These are phyloP conservation scores for Eudorina sp. DNA, from an alignment of 139 green algal genomes.

Conservation along the genomic window DNA sequence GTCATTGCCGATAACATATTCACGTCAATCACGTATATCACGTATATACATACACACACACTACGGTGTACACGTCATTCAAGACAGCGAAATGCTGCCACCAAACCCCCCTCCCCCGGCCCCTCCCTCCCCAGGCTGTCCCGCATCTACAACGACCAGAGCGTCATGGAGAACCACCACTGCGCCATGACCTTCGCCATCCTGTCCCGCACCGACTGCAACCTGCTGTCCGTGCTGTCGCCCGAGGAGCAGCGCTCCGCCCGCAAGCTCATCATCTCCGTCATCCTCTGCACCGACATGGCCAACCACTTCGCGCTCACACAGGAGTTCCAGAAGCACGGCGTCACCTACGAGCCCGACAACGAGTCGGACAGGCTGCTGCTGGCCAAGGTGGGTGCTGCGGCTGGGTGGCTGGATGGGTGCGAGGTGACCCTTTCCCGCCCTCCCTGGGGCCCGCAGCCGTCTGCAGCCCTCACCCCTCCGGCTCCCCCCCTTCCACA, in stretches of 20 bases:
- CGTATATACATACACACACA: no score
- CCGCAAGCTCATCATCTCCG: constrained; percentile 67
- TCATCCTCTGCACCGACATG: constrained; percentile 82
- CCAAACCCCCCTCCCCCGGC: neutral
- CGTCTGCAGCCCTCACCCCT: no score
- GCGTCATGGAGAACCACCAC: constrained; percentile 85
- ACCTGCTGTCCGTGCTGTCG: constrained; percentile 45
- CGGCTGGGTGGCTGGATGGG: neutral
- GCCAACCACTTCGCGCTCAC: constrained; percentile 74
- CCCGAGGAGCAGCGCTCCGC: constrained; percentile 46
- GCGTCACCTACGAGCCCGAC: constrained; percentile 49
- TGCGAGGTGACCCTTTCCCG: neutral
- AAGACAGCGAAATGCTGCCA: no score
- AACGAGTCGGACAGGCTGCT: constrained; percentile 68
- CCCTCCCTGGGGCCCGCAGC: neutral
- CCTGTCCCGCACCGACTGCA: constrained; percentile 63
- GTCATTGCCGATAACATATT: no score
- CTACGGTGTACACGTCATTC: no score
- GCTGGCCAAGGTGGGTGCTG: constrained; percentile 57
- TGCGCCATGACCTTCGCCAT: constrained; percentile 79
- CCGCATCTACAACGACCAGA: constrained; percentile 75
- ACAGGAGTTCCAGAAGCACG: constrained; percentile 61
- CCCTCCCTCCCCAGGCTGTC: constrained; percentile 46
- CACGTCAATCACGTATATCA: no score
- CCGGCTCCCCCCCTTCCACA: neutral